Conservation (phyloP, 2,329 filamentous ascomycete genomes). For the Fusarium humuli region DNA sequence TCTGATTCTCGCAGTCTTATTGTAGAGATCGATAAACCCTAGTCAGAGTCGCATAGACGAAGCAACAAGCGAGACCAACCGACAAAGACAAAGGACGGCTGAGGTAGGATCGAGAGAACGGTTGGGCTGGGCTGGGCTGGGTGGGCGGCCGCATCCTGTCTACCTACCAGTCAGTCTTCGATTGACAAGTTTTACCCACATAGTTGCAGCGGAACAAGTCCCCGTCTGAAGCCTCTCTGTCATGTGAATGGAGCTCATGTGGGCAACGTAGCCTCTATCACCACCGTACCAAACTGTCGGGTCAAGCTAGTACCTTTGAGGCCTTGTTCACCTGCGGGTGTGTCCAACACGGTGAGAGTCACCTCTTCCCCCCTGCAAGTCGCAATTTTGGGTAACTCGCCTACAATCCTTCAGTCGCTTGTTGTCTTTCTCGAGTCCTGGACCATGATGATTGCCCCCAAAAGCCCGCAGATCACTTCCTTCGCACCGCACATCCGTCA, state of each 20-base stretch:
- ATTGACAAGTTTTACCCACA: conserved; percentile 13
- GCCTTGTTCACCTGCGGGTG: conserved; percentile 15
- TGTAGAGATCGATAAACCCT: conserved; percentile 13
- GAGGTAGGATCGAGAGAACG: neutral
- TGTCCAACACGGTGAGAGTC: conserved; percentile 23
- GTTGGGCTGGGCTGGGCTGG: neutral
- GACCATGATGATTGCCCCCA: conserved; percentile 10
- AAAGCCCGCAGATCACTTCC: conserved; percentile 6
- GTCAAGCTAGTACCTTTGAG: conserved; percentile 26
- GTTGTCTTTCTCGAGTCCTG: conserved; percentile 13
- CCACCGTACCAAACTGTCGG: conserved; percentile 45
- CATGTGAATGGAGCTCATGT: conserved; percentile 47
- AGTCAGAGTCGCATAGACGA: conserved; percentile 1
- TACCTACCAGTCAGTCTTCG: neutral
- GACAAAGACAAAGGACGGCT: neutral
- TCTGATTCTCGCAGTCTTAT: neutral
- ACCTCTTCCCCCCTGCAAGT: conserved; percentile 24
- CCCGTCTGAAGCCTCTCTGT: conserved; percentile 38
- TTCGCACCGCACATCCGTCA: conserved; percentile 14
- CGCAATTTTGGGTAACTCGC: conserved; percentile 21
- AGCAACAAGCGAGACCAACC: conserved; percentile 8
- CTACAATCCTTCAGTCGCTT: conserved; percentile 14
- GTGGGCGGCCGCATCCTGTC: conserved; percentile 11
- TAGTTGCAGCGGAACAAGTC: conserved; percentile 31
- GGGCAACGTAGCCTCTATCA: conserved; percentile 33